phyloP scores from a whole-genome alignment of 164 flowering plant genomes.

The Stephania cephalantha region DNA sequence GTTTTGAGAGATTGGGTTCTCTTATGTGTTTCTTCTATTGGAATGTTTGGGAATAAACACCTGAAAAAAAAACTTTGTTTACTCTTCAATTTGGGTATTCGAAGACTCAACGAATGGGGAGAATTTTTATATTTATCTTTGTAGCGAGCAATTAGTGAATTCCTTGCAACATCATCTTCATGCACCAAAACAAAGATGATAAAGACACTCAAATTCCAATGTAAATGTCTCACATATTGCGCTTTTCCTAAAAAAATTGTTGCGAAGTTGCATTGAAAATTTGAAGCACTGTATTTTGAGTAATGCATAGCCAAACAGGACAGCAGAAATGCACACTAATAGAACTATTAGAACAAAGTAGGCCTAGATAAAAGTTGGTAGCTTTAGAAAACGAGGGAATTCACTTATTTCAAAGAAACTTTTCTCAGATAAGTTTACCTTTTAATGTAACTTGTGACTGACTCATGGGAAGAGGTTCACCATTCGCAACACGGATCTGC shows the following conservation, averaged over 20 bases:
- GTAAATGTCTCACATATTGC: neutral
- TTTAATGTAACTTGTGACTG: constrained; percentile 79
- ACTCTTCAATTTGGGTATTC: neutral
- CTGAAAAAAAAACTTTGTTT: neutral
- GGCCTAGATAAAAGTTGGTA: neutral
- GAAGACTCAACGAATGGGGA: neutral
- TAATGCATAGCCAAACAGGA: neutral
- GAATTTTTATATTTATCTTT: too few species aligned
- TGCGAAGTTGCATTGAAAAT: neutral
- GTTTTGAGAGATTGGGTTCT: too few species aligned
- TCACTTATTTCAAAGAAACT: neutral
- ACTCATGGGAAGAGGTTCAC: constrained; percentile 77
- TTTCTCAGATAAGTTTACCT: constrained; percentile 33
- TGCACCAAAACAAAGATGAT: neutral
- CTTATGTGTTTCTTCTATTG: too few species aligned
- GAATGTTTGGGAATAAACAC: neutral
- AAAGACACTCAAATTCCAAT: neutral
- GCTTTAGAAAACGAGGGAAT: neutral
- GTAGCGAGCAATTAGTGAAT: too few species aligned
- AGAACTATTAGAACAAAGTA: neutral
- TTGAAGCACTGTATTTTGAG: neutral
- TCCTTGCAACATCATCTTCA: too few species aligned
- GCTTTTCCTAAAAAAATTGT: neutral
- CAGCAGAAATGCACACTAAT: neutral
- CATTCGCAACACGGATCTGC: constrained; percentile 98